Evolutionary conservation across 1,139 yeast genomes (phyloP).

Genomic region (Debaryomyces sp.): DNA sequence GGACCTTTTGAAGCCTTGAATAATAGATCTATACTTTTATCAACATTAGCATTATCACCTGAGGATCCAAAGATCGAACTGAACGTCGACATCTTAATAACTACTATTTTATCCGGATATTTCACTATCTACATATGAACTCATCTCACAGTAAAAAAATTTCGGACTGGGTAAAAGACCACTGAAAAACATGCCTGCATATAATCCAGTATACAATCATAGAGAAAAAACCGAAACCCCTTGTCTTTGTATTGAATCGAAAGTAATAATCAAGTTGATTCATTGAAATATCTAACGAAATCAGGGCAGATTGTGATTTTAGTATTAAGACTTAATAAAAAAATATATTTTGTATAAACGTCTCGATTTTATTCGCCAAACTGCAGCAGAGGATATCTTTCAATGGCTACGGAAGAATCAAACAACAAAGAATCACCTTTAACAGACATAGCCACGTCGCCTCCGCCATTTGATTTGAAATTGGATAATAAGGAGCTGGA

Average conservation of each 20-base stretch:
- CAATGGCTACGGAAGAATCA: conserved; percentile 14
- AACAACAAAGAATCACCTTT: conserved; percentile 34
- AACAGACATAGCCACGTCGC: conserved; percentile 45
- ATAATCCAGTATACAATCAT: background rate
- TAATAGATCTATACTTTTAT: conserved; percentile 43
- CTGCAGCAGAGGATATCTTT: conserved; percentile 2
- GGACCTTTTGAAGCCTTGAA: conserved; percentile 44
- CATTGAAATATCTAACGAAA: background rate
- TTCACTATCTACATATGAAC: background rate
- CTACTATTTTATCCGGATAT: background rate
- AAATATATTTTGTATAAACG: background rate
- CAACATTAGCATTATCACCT: conserved; percentile 27
- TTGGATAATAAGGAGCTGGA: conserved; percentile 14
- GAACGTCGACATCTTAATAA: conserved; percentile 35
- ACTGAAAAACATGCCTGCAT: background rate
- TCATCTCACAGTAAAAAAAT: conserved; percentile 5
- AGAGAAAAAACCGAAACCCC: conserved; percentile 1
- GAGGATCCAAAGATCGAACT: conserved; percentile 34
- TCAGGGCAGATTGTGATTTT: background rate
- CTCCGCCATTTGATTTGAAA: conserved; percentile 36
- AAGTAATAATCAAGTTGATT: background rate
- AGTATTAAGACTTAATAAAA: background rate
- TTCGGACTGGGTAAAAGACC: background rate
- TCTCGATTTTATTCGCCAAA: background rate
- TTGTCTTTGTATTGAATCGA: background rate